These are phyloP conservation scores for Candida nonsorbophila DNA, from an alignment of 805 yeast genomes.

Conservation along the genomic window DNA sequence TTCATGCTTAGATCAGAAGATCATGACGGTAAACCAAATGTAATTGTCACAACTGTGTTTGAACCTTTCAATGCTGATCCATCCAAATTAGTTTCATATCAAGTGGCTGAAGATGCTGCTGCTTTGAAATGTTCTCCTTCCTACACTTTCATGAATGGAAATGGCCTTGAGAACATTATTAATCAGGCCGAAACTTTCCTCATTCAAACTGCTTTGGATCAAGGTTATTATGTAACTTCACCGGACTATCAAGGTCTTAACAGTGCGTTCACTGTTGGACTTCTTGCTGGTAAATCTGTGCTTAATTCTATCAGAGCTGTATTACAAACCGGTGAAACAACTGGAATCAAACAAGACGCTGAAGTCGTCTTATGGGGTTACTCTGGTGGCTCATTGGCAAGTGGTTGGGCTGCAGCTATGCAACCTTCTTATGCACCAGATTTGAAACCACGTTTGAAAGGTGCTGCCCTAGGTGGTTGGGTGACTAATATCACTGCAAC, in stretches of 20 bases:
- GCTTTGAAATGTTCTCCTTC: constrained; percentile 20
- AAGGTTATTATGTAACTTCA: constrained; percentile 27
- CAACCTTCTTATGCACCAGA: constrained; percentile 31
- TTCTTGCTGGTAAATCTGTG: constrained; percentile 20
- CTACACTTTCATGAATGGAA: constrained; percentile 15
- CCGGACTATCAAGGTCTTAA: constrained; percentile 32
- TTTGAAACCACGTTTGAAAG: constrained; percentile 13
- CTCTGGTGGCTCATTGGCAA: constrained; percentile 30
- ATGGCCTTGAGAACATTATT: constrained; percentile 10
- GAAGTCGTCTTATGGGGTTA: constrained; percentile 24
- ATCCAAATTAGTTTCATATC: constrained; percentile 19
- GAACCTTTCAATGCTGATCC: constrained; percentile 23
- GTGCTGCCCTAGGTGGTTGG: constrained; percentile 30
- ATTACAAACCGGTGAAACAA: constrained; percentile 10
- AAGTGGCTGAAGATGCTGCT: constrained; percentile 23
- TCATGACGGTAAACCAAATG: constrained; percentile 18
- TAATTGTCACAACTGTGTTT: constrained; percentile 18
- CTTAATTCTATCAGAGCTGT: constrained; percentile 26
- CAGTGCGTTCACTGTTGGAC: constrained; percentile 24
- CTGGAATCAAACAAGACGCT: constrained; percentile 13
- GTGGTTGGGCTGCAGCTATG: constrained; percentile 29
- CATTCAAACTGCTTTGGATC: constrained; percentile 13
- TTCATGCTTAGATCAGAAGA: constrained; percentile 17
- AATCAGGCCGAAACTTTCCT: constrained; percentile 13
- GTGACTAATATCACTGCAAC: constrained; percentile 24